Conservation (phyloP, 352 stramenopile genomes). For the Pythium utonaiense region DNA sequence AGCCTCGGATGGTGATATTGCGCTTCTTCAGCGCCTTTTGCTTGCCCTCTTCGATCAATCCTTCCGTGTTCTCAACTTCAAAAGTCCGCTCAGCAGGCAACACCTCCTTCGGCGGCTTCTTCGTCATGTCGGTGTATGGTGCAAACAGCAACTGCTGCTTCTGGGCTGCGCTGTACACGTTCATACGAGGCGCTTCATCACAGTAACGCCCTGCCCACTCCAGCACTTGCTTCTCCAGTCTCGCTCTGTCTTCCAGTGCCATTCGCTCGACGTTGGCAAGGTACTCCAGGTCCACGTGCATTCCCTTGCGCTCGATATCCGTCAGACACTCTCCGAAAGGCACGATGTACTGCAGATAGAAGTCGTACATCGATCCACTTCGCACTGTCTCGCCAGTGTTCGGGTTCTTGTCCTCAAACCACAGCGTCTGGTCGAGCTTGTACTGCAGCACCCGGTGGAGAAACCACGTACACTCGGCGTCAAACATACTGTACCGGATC, state of each 20-base stretch:
- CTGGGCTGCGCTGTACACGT: conserved; percentile 92
- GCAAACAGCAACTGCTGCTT: conserved; percentile 97
- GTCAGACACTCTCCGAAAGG: conserved; percentile 98
- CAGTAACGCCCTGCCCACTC: conserved; percentile 92
- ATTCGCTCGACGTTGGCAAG: conserved; percentile 89
- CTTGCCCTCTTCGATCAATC: conserved; percentile 66
- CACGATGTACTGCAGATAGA: conserved; percentile 96
- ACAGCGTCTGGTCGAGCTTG: conserved; percentile 89
- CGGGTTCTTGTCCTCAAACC: conserved; percentile 56
- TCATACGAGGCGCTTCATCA: conserved; percentile 93
- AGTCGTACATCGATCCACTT: conserved; percentile 91
- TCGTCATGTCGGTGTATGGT: conserved; percentile 70
- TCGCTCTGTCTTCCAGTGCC: conserved; percentile 86
- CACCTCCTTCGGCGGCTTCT: conserved; percentile 57
- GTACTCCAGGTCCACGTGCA: conserved; percentile 89
- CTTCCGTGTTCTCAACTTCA: conserved; percentile 81
- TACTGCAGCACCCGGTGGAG: conserved; percentile 88
- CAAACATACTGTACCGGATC: conserved; percentile 96
- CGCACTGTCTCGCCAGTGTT: conserved; percentile 17
- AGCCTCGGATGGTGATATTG: conserved; percentile 77
- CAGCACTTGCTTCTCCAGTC: conserved; percentile 83
- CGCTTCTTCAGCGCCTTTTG: conserved; percentile 74
- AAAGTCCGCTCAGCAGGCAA: conserved; percentile 66
- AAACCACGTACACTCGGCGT: conserved; percentile 97
- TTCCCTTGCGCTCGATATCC: conserved; percentile 96